Conservation (phyloP, 495 filamentous ascomycete genomes). For the Trichoderma gamsii region DNA sequence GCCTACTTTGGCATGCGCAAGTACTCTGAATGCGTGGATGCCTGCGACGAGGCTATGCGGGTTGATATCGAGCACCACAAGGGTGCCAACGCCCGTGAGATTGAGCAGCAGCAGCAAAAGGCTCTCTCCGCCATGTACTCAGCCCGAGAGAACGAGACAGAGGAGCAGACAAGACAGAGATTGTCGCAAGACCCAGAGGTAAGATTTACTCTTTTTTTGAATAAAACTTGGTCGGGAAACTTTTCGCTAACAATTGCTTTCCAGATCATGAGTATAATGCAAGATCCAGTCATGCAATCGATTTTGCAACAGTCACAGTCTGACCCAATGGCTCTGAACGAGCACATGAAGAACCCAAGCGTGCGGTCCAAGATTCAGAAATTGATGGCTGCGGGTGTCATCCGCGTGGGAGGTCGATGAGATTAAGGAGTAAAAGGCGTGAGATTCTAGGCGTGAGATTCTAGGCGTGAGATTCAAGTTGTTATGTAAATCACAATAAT, state of each 20-base stretch:
- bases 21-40: conserved; percentile 88
- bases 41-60: conserved; percentile 70
- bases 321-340: conserved; percentile 83
- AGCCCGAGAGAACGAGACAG: conserved; percentile 86
- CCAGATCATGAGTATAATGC: conserved; percentile 82
- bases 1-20: conserved; percentile 94
- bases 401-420: conserved; percentile 55
- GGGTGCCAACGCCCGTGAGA: conserved; percentile 75
- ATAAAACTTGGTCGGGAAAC: background rate
- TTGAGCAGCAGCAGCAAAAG: conserved; percentile 91
- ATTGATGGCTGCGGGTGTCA: conserved; percentile 85
- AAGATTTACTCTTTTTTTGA: conserved; percentile 29
- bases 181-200: conserved; percentile 92
- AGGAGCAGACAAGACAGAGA: conserved; percentile 90
- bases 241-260: conserved; percentile 28
- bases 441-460: background rate
- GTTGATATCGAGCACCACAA: conserved; percentile 61
- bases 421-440: conserved; percentile 28
- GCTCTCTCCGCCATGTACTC: conserved; percentile 85
- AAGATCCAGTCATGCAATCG: conserved; percentile 95
- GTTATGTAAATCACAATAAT: background rate
- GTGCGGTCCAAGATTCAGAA: conserved; percentile 87
- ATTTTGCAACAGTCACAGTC: conserved; percentile 94
- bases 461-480: background rate
- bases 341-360: conserved; percentile 90